phyloP scores from a whole-genome alignment of 768 basidiomycete species.

The Crepidotus variabilis region DNA sequence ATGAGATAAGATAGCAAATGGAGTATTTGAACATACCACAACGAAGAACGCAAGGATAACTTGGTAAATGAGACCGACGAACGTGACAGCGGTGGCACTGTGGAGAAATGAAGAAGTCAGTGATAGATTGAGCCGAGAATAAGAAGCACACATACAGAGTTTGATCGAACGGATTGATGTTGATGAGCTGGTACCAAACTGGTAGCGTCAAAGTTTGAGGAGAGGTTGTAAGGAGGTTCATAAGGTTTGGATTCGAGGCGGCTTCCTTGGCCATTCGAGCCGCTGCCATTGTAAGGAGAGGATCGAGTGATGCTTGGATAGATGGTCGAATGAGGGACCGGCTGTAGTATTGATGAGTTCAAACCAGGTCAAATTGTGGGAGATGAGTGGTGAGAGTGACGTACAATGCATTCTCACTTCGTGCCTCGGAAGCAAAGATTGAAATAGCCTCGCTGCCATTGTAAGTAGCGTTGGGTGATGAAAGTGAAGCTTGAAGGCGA shows the following conservation, averaged over 20 bases:
- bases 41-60: constrained; percentile 6
- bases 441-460: constrained; percentile 46
- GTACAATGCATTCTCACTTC: constrained; percentile 60
- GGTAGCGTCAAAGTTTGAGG: constrained; percentile 48
- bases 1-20: too few species aligned
- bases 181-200: constrained; percentile 41
- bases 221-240: constrained; percentile 36
- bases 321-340: background rate
- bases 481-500: constrained; percentile 32
- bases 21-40: background rate
- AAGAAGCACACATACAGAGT: constrained; percentile 42
- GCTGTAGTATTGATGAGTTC: background rate
- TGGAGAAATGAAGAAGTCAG: background rate
- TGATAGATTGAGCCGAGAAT: background rate
- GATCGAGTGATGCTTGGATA: background rate
- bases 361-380: background rate
- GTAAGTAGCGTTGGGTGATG: constrained; percentile 36
- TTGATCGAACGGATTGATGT: constrained; percentile 55
- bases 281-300: background rate
- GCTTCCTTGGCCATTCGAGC: constrained; percentile 23
- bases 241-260: constrained; percentile 23
- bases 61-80: constrained; percentile 7
- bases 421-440: constrained; percentile 40
- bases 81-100: constrained; percentile 7
- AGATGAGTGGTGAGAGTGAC: constrained; percentile 13